These are phyloP conservation scores for Magnaporthiopsis rhizophila DNA, from an alignment of 2,329 filamentous ascomycete species.

Conservation along the genomic window DNA sequence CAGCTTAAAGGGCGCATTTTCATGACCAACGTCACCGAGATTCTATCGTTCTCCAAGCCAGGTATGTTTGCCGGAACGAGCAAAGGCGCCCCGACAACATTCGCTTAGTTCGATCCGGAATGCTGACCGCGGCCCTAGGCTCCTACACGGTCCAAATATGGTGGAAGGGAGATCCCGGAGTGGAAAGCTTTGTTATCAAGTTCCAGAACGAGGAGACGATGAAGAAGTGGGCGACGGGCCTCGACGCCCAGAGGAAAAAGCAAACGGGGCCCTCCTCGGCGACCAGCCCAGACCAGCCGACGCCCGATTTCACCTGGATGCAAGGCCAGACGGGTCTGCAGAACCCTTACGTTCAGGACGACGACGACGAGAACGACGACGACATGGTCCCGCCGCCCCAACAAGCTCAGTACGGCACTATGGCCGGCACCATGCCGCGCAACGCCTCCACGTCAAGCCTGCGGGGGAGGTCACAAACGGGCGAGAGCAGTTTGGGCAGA, in stretches of 20 bases:
- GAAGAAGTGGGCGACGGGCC: constrained; percentile 80
- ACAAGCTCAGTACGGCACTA: constrained; percentile 24
- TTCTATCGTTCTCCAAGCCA: constrained; percentile 79
- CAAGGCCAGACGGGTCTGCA: constrained; percentile 59
- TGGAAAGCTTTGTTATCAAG: constrained; percentile 93
- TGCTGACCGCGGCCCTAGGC: constrained; percentile 42
- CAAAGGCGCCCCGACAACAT: background rate
- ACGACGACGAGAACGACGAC: constrained; percentile 54
- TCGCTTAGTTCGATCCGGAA: constrained; percentile 1
- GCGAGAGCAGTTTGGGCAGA: constrained; percentile 56
- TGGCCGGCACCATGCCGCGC: constrained; percentile 42
- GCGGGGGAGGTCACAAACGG: constrained; percentile 67
- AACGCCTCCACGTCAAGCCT: constrained; percentile 70
- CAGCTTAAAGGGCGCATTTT: constrained; percentile 97
- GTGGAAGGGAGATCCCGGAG: constrained; percentile 94
- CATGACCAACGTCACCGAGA: constrained; percentile 97
- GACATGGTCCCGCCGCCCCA: constrained; percentile 28
- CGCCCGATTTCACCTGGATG: constrained; percentile 77
- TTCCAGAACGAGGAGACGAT: constrained; percentile 87
- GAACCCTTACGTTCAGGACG: constrained; percentile 65
- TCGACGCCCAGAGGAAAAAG: constrained; percentile 68
- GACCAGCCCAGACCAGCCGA: constrained; percentile 37
- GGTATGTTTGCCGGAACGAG: constrained; percentile 47
- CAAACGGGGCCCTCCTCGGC: constrained; percentile 39
- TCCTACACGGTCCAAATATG: constrained; percentile 95